Evolutionary conservation across 768 basidiomycete genomes (phyloP).

Genomic region (Podaxis carcinomalis): DNA sequence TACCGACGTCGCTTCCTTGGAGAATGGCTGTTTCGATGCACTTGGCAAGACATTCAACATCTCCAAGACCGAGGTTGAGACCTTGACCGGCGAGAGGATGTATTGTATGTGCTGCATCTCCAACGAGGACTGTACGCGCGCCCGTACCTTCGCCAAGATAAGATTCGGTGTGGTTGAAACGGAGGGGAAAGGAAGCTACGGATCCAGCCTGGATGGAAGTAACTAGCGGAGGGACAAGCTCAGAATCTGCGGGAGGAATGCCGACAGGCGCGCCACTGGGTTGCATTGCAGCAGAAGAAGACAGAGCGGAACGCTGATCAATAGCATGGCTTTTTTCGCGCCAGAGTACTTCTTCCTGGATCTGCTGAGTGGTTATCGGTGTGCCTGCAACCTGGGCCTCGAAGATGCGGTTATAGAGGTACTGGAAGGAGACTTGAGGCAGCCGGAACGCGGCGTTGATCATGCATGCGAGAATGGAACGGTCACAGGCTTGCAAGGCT

Average conservation of each 20-base stretch:
- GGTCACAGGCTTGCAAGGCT: slow-evolving; percentile 63
- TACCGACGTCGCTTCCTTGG: slow-evolving; percentile 82
- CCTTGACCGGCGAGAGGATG: slow-evolving; percentile 98
- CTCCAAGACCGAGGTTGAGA: slow-evolving; percentile 88
- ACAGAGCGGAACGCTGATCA: slow-evolving; percentile 56
- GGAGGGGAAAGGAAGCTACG: slow-evolving; percentile 86
- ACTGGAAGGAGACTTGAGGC: slow-evolving; percentile 67
- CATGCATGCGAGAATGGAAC: slow-evolving; percentile 62
- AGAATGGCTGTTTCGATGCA: slow-evolving; percentile 55
- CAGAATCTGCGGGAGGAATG: slow-evolving; percentile 58
- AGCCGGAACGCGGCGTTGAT: slow-evolving; percentile 91
- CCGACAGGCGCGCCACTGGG: slow-evolving; percentile 30
- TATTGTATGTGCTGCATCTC: slow-evolving; percentile 93
- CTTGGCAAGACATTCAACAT: slow-evolving; percentile 68
- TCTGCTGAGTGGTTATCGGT: slow-evolving; percentile 42
- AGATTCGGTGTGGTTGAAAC: slow-evolving; percentile 78
- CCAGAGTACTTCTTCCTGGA: slow-evolving; percentile 65
- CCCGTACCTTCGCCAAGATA: slow-evolving; percentile 75
- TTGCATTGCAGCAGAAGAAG: slow-evolving; percentile 30
- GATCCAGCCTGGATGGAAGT: slow-evolving; percentile 65
- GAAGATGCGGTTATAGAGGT: slow-evolving; percentile 58
- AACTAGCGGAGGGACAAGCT: slow-evolving; percentile 72
- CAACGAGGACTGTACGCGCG: slow-evolving; percentile 79
- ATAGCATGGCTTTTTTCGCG: slow-evolving; percentile 72
- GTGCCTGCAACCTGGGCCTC: slow-evolving; percentile 43